phyloP scores from a whole-genome alignment of 495 filamentous ascomycete genomes.

The Neurospora intermedia region DNA sequence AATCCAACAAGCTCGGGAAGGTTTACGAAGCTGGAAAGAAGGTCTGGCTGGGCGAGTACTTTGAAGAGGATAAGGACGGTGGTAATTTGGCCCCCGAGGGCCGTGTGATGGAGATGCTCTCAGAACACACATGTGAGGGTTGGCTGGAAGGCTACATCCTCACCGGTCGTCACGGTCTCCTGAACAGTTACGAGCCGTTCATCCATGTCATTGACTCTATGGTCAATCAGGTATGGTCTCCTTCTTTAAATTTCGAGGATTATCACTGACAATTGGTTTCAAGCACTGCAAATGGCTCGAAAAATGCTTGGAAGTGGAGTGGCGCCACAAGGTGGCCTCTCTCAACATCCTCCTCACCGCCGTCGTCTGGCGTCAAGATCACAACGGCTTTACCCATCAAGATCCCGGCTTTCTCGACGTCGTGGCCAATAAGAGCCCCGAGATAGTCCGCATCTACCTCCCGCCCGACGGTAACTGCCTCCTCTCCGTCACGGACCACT shows the following conservation, averaged over 20 bases:
- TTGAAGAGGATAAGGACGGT: conserved; percentile 58
- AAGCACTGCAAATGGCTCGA: conserved; percentile 73
- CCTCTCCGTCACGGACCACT: conserved; percentile 58
- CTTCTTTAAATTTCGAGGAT: not conserved
- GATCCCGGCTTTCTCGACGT: conserved; percentile 69
- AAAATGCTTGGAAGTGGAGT: conserved; percentile 61
- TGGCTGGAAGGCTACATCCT: conserved; percentile 70
- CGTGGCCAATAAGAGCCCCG: conserved; percentile 61
- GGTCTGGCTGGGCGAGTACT: conserved; percentile 65
- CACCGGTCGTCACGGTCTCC: conserved; percentile 56
- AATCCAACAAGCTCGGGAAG: conserved; percentile 59
- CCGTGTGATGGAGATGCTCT: conserved; percentile 69
- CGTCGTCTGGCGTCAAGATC: conserved; percentile 68
- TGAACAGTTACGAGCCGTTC: conserved; percentile 71
- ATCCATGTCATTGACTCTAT: conserved; percentile 71
- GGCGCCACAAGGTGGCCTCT: conserved; percentile 54
- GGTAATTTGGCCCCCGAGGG: conserved; percentile 54
- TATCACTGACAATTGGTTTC: conserved; percentile 4
- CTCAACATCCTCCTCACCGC: conserved; percentile 67
- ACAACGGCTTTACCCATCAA: conserved; percentile 73
- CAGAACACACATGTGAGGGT: conserved; percentile 64
- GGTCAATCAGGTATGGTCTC: conserved; percentile 48
- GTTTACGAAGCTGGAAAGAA: conserved; percentile 64
- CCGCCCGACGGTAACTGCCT: conserved; percentile 66
- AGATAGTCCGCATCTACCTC: conserved; percentile 67